Evolutionary conservation across 2,329 filamentous ascomycete genomes (phyloP).

Genomic region (Rosellinia necatrix): DNA sequence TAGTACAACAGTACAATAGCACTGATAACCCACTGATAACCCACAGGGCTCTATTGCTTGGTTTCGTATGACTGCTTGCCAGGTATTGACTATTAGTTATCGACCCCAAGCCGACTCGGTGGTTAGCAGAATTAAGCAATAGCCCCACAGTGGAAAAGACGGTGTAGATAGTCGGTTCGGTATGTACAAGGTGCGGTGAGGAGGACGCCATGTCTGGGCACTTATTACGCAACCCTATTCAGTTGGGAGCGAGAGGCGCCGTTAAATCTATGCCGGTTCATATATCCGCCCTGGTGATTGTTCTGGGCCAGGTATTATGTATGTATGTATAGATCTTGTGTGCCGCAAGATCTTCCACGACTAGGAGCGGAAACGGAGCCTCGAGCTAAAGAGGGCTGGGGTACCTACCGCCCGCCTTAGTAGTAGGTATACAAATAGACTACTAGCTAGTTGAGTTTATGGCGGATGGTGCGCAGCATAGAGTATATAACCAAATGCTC

Average conservation of each 20-base stretch:
- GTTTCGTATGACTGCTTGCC: background rate
- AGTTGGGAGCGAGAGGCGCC: conserved; percentile 16
- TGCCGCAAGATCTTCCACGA: background rate
- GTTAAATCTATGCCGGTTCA: conserved; percentile 9
- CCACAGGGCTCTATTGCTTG: background rate
- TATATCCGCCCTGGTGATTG: background rate
- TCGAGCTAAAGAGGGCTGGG: background rate
- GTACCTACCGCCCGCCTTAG: too few relatives aligned
- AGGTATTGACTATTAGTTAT: background rate
- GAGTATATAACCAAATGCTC: too few relatives aligned
- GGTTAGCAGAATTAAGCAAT: background rate
- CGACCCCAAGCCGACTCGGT: background rate
- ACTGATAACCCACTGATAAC: too few relatives aligned
- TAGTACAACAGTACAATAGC: too few relatives aligned
- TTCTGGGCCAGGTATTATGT: too few relatives aligned
- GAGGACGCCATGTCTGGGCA: conserved; percentile 7
- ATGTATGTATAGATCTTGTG: conserved; percentile 2
- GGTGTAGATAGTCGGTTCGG: conserved; percentile 14
- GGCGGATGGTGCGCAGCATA: too few relatives aligned
- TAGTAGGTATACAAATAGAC: background rate
- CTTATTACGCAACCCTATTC: conserved; percentile 9
- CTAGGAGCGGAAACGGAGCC: conserved; percentile 20
- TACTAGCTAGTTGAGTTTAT: too few relatives aligned
- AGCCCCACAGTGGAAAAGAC: conserved; percentile 27
- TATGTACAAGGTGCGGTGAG: conserved; percentile 25